Conservation (phyloP, 2,329 filamentous ascomycete species). For the Pseudogymnoascus sp. region DNA sequence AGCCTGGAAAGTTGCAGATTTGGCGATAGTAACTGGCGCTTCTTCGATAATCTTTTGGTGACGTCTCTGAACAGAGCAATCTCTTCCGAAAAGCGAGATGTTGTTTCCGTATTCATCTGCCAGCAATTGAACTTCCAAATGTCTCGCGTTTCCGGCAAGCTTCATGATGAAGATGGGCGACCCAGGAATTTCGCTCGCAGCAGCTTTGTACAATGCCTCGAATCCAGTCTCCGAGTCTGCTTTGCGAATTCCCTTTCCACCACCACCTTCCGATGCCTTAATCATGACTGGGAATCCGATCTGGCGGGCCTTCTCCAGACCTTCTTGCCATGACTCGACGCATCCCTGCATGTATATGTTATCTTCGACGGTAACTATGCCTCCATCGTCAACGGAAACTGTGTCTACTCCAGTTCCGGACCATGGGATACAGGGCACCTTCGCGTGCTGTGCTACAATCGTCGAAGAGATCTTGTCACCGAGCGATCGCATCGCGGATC, state of each 20-base stretch:
- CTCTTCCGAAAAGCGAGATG: constrained; percentile 96
- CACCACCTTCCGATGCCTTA: constrained; percentile 98
- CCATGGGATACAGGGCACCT: constrained; percentile 98
- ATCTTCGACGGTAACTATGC: constrained; percentile 87
- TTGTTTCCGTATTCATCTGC: constrained; percentile 99
- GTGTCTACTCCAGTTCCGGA: constrained; percentile 85
- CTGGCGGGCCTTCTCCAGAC: constrained; percentile 73
- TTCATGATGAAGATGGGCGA: constrained; percentile 99
- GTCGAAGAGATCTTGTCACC: constrained; percentile 99
- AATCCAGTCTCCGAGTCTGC: constrained; percentile 81
- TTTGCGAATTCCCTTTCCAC: constrained; percentile 98
- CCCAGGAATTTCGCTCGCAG: constrained; percentile 93
- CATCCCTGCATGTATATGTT: constrained; percentile 84
- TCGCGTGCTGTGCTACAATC: constrained; percentile 94
- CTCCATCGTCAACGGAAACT: constrained; percentile 69
- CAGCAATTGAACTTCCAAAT: constrained; percentile 94
- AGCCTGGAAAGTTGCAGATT: constrained; percentile 76
- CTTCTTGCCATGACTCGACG: constrained; percentile 82
- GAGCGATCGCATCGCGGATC: constrained; percentile 96
- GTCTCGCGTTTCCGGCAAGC: constrained; percentile 88
- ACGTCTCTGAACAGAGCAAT: constrained; percentile 95
- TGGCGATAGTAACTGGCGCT: constrained; percentile 94
- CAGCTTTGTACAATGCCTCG: constrained; percentile 82
- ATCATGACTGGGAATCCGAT: constrained; percentile 99
- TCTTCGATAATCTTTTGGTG: constrained; percentile 99